Percentiles rank a stretch among this genome's conserved stretches.
Conservation (phyloP, 2,329 filamentous ascomycete genomes). For the Hypoxylon sp. region DNA sequence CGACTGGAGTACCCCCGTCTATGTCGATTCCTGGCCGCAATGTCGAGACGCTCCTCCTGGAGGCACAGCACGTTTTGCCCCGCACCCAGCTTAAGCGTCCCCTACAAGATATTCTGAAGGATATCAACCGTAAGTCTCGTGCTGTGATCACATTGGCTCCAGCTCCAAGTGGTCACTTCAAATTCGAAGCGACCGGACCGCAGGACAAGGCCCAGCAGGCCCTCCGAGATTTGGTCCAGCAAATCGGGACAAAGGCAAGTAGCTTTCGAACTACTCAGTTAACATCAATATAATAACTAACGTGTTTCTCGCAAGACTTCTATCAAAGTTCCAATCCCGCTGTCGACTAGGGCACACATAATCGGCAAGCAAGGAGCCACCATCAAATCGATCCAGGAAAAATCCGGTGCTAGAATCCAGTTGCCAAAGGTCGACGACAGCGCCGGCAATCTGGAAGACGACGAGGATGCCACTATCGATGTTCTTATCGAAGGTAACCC, state of each 20-base stretch:
- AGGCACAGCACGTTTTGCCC: conserved; percentile 82
- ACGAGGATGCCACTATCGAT: conserved; percentile 87
- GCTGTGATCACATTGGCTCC: conserved; percentile 85
- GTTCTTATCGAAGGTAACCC: conserved; percentile 93
- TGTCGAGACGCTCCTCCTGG: conserved; percentile 81
- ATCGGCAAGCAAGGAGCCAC: conserved; percentile 93
- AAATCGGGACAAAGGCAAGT: conserved; percentile 87
- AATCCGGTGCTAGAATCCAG: conserved; percentile 90
- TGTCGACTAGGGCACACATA: conserved; percentile 87
- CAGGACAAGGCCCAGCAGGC: conserved; percentile 88
- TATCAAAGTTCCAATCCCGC: conserved; percentile 85
- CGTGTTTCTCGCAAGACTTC: conserved; percentile 59
- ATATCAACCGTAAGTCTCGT: conserved; percentile 93
- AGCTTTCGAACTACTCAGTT: not conserved
- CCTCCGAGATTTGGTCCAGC: conserved; percentile 88
- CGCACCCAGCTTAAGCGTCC: conserved; percentile 86
- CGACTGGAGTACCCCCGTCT: conserved; percentile 64
- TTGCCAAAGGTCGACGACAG: conserved; percentile 84
- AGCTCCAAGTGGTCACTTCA: conserved; percentile 79
- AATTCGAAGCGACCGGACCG: conserved; percentile 88
- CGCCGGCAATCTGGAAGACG: conserved; percentile 69
- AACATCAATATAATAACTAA: conserved; percentile 11
- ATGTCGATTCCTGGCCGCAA: conserved; percentile 87
- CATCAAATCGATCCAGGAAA: conserved; percentile 90
- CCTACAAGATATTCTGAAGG: conserved; percentile 85